Base-by-base conservation (phyloP, 75 land plant species). In the Pseudotsuga menziesii region DNA sequence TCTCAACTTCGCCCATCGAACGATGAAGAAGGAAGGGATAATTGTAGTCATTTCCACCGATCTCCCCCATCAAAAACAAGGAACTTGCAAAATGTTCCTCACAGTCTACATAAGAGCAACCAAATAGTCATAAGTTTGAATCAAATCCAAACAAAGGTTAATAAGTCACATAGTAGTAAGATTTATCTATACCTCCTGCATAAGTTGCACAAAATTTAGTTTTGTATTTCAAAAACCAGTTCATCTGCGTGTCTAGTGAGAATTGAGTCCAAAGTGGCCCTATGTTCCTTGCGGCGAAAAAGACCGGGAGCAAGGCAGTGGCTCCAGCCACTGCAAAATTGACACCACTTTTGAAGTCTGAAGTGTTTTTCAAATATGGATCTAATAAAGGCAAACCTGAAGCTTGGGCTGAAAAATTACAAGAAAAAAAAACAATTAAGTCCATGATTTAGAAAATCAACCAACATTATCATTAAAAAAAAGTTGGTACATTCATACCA, bases 21-120 rank as follows among this genome's bases (percentile, higher is more conserved):
- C 55, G 5, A 25, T 60, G 36, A 11, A 54, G 59, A 44, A 61
- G 61, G 57, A 78, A 60, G 1, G 83, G 73, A 44, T 78, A 74
- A 17, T 82, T 82, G 44, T 58, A 82, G 27, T 82, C 83, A 14
- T 82, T 82, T n/a, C 81, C 83, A 2, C 76, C 83, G 8, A 82
- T 82, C 71, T 82, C 83, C 61, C 80, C 83, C 56, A 82, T 41
- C 29, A 77, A 8, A 36, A 77, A 69, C 25, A 82, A 14, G 1
- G 83, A 36, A 71, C 32, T 78, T 20, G 19, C 54, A 62, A 78
- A 22, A 22, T 61, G 26, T 6, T 57, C 44, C 16, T 76, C 23
- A 26, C 80, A 74, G 5, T 79, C 77, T 76, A 4, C 58, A 20
- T 1, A 20, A 48, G 54, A 48, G 0, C 1, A 48, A 48, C 0